Base-by-base conservation (phyloP, 352 stramenopile species). In the Plasmopara halstedii region DNA sequence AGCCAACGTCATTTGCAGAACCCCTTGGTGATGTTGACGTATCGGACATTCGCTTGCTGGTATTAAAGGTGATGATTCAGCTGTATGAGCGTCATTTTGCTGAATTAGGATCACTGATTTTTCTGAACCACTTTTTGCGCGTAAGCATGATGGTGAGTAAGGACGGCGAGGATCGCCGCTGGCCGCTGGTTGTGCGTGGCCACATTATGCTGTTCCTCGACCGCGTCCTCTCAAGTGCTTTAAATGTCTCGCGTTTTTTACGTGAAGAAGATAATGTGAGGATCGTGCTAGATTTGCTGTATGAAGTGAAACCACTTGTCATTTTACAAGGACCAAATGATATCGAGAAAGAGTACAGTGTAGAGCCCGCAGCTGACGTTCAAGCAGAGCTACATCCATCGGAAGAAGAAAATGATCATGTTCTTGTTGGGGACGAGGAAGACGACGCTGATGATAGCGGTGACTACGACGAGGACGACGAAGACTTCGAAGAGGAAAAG, bases 11-110 rank as follows among this genome's bases (percentile, higher is more conserved):
- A 32, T 37, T 61, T 6, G 55, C 62, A 3, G 51, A 64, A 35
- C 74, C 66, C 0, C 51, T 76, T 20, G 47, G 48, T 25, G 57
- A 79, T 19, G 36, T 81, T 2, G 67, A 85, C 23, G 61, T 70
- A 47, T 85, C 70, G 0, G 80, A 88, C 46, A 85, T 91, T 58
- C 73, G 80, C 3, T 58, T 91, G 34, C 46, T 94, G 17, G 81
- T 90, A 25, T 42, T 94, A 8, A 91, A 91, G 50, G 76, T 89
- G 22, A 94, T 94, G 82, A 90, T 90, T 38, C 75, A 90, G 49
- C 40, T 93, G 0, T 93, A 88, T 45, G 80, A 93, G 46, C 73
- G 78, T 4, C 76, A 93, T 44, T 88, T 79, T 31, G 76, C 62
- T 20, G 62, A 89, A 21, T 60, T 93, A 20, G 74, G 63, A 19